Evolutionary conservation across 805 yeast genomes (phyloP).

Genomic region (Candida sakaeoensis): DNA sequence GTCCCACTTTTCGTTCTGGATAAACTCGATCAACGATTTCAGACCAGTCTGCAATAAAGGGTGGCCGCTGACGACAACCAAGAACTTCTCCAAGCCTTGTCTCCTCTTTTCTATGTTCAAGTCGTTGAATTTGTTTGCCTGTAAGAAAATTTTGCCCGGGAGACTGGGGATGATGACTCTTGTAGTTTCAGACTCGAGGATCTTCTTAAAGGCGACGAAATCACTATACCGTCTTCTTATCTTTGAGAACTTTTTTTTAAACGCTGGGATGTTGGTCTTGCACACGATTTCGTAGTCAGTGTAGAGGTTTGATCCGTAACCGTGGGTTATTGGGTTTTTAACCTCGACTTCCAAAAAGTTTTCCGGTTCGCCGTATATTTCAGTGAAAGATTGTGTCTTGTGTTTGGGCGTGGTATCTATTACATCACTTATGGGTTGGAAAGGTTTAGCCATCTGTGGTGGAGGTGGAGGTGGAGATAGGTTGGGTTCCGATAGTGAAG

Average conservation of each 20-base stretch:
- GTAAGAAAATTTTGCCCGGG: constrained; percentile 81
- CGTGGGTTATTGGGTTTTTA: constrained; percentile 74
- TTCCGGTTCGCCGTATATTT: constrained; percentile 91
- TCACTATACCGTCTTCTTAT: constrained; percentile 89
- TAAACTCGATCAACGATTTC: constrained; percentile 70
- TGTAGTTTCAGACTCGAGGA: constrained; percentile 70
- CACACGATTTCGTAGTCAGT: constrained; percentile 92
- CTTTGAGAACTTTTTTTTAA: constrained; percentile 55
- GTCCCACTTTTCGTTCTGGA: constrained; percentile 84
- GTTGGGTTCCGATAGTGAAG: no score
- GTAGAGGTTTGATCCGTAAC: constrained; percentile 59
- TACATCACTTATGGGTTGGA: constrained; percentile 42
- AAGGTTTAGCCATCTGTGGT: constrained; percentile 31
- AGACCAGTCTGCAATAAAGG: constrained; percentile 89
- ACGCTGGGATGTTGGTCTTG: constrained; percentile 87
- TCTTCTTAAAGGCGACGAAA: constrained; percentile 74
- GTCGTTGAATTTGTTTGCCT: constrained; percentile 70
- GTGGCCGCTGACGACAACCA: constrained; percentile 81
- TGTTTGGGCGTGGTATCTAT: constrained; percentile 36
- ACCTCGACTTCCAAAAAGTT: constrained; percentile 91
- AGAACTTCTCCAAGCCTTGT: constrained; percentile 76
- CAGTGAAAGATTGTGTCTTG: constrained; percentile 63
- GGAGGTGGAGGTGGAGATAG: no score
- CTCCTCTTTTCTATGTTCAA: constrained; percentile 81
- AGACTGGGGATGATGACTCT: constrained; percentile 80